phyloP scores from a whole-genome alignment of 2,329 filamentous ascomycete species.

The Apiospora pterosperma region DNA sequence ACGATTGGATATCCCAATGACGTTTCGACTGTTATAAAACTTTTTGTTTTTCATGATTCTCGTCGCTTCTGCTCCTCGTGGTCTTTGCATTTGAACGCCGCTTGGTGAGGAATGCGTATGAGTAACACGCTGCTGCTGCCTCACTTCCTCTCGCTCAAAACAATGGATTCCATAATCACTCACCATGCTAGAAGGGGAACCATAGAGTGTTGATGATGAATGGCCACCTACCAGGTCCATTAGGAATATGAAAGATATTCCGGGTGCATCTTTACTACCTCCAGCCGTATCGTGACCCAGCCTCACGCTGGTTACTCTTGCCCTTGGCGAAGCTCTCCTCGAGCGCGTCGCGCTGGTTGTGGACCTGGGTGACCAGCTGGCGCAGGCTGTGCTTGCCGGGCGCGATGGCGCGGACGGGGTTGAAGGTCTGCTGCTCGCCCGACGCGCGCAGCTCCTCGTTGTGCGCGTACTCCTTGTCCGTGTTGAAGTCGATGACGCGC shows the following conservation, averaged over 20 bases:
- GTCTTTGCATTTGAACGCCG: not conserved
- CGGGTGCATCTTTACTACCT: conserved; percentile 24
- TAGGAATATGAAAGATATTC: not conserved
- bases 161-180: not conserved
- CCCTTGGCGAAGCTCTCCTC: conserved; percentile 90
- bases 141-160: not conserved
- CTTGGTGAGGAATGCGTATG: not conserved
- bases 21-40: not conserved
- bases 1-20: not conserved
- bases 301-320: conserved; percentile 75
- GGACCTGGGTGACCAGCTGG: conserved; percentile 81
- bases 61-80: not conserved
- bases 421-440: conserved; percentile 71
- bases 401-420: conserved; percentile 77
- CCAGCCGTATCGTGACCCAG: conserved; percentile 83
- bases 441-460: conserved; percentile 74
- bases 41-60: not conserved
- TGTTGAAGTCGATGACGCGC: conserved; percentile 84
- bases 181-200: not conserved
- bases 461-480: conserved; percentile 78
- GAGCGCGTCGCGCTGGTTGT: conserved; percentile 78
- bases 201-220: not conserved
- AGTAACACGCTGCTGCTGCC: not conserved
- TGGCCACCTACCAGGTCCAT: not conserved
- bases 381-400: conserved; percentile 87